A percentile compares a stretch with the other conserved stretches of the same genome.
phyloP scores from a whole-genome alignment of 2,329 filamentous ascomycete species.

The Parafenestella ontariensis region DNA sequence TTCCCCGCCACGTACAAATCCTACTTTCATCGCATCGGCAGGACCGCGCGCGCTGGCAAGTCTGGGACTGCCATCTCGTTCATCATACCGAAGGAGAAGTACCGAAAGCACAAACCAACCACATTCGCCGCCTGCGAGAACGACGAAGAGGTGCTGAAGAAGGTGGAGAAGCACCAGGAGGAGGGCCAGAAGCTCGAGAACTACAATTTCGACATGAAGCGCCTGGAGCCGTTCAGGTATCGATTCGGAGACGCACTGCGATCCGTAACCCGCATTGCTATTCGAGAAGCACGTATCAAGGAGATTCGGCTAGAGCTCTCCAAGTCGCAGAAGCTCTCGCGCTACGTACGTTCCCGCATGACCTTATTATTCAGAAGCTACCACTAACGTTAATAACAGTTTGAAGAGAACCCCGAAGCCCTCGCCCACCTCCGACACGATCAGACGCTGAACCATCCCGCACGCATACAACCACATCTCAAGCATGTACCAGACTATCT shows the following conservation, averaged over 20 bases:
- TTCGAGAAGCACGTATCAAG: slow-evolving; percentile 86
- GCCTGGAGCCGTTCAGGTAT: slow-evolving; percentile 93
- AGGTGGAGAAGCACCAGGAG: slow-evolving; percentile 83
- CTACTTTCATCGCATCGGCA: slow-evolving; percentile 95
- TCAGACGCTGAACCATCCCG: slow-evolving; percentile 77
- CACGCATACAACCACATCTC: slow-evolving; percentile 84
- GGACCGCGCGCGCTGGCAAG: slow-evolving; percentile 89
- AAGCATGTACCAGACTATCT: slow-evolving; percentile 89
- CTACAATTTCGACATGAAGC: slow-evolving; percentile 93
- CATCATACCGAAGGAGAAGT: slow-evolving; percentile 81
- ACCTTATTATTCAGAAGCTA: background rate
- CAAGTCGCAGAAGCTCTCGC: slow-evolving; percentile 83
- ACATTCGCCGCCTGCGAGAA: slow-evolving; percentile 75
- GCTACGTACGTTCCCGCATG: slow-evolving; percentile 26
- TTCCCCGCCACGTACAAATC: slow-evolving; percentile 86
- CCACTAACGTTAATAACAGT: slow-evolving; percentile 63
- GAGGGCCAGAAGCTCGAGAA: slow-evolving; percentile 82
- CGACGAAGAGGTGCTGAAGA: slow-evolving; percentile 83
- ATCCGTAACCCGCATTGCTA: slow-evolving; percentile 85
- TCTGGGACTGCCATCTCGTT: slow-evolving; percentile 96
- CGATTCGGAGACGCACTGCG: slow-evolving; percentile 85
- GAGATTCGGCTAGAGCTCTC: slow-evolving; percentile 89
- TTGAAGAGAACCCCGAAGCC: slow-evolving; percentile 95
- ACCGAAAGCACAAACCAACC: slow-evolving; percentile 89
- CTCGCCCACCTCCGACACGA: slow-evolving; percentile 89